A percentile compares a stretch with the other conserved stretches of the same genome.
Conservation (phyloP, 345 rosid species). For the Laguncularia racemosa region DNA sequence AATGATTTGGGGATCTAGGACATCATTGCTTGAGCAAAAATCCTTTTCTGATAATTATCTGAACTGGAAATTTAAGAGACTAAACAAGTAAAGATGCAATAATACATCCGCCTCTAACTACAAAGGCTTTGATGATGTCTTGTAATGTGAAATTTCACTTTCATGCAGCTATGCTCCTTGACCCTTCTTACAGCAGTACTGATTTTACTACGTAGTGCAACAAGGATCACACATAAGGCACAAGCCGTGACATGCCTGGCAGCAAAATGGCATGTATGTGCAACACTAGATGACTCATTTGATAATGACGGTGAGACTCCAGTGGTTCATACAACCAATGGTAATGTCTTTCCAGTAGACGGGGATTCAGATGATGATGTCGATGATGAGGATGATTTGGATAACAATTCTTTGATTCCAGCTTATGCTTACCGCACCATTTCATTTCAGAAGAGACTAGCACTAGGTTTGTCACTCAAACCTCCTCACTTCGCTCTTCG, state of each 20-base stretch:
- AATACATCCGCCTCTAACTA: no score
- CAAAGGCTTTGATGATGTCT: background rate
- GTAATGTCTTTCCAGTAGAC: conserved; percentile 13
- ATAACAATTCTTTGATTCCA: conserved; percentile 60
- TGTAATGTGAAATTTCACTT: background rate
- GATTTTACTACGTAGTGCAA: conserved; percentile 67
- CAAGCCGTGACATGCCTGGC: conserved; percentile 84
- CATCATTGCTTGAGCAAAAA: no score
- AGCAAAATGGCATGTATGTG: conserved; percentile 88
- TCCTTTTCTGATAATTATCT: no score
- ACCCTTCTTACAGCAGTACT: conserved; percentile 59
- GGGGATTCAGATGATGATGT: conserved; percentile 48
- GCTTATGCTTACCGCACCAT: conserved; percentile 65
- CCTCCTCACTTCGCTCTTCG: background rate
- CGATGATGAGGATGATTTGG: conserved; percentile 82
- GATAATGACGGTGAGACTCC: conserved; percentile 73
- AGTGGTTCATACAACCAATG: conserved; percentile 9
- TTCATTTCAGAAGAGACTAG: conserved; percentile 86
- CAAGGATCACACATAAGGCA: conserved; percentile 94
- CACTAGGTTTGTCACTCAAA: conserved; percentile 48
- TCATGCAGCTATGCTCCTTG: conserved; percentile 65
- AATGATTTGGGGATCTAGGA: no score
- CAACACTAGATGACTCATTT: conserved; percentile 66
- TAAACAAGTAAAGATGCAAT: no score
- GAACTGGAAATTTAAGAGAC: no score